A percentile compares a stretch with the other conserved stretches of the same genome.
phyloP scores from a whole-genome alignment of 176 grass and related monocot genomes.

The Musa schizocarpa region DNA sequence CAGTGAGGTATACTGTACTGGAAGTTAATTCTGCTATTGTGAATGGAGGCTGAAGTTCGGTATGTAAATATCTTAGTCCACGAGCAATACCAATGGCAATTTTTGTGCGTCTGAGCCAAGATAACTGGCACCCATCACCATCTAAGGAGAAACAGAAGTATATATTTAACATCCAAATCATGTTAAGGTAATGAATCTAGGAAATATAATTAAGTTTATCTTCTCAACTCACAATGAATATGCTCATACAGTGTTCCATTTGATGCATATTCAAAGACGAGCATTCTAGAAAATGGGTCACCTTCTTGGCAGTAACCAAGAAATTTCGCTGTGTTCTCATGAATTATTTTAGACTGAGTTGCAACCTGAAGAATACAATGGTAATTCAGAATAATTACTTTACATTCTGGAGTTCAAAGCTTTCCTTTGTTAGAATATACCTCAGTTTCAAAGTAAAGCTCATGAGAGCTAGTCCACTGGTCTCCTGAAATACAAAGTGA shows the following conservation, averaged over 20 bases:
- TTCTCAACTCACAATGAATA: conserved; percentile 47
- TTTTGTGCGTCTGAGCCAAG: conserved; percentile 81
- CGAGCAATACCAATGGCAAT: conserved; percentile 52
- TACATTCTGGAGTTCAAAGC: not conserved
- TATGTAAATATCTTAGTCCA: conserved; percentile 74
- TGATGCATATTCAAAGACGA: conserved; percentile 77
- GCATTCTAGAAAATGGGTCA: conserved; percentile 73
- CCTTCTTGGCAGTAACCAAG: conserved; percentile 78
- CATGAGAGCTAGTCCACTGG: conserved; percentile 66
- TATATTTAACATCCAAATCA: not conserved
- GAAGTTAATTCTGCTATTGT: conserved; percentile 53
- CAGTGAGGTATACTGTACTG: conserved; percentile 79
- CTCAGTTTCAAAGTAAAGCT: conserved; percentile 83
- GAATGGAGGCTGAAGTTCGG: conserved; percentile 73
- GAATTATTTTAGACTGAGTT: conserved; percentile 49
- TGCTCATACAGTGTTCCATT: conserved; percentile 91
- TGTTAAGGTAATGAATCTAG: conserved; percentile 1
- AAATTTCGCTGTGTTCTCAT: conserved; percentile 64
- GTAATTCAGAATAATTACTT: not conserved
- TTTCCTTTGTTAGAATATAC: conserved; percentile 5
- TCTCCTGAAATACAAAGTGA: conserved; percentile 51
- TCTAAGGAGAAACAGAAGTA: conserved; percentile 32
- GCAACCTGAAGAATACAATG: conserved; percentile 47
- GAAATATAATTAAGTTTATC: not conserved
- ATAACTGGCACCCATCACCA: conserved; percentile 63